Conservation (phyloP, 2,329 filamentous ascomycete species). For the Periglandula ipomoeae region DNA sequence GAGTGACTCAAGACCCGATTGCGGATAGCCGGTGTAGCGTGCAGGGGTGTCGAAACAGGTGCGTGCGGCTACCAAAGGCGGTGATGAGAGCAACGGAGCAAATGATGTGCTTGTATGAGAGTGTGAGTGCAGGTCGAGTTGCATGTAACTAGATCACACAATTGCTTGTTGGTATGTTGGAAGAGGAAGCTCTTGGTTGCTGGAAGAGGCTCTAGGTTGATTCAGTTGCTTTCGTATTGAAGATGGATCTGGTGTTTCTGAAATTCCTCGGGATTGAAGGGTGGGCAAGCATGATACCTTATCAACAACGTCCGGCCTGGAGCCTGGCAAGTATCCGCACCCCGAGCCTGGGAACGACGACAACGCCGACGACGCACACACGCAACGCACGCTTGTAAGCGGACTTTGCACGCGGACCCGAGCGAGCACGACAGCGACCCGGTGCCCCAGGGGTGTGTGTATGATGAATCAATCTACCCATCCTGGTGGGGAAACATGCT, state of each 20-base stretch:
- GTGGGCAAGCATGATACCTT: slow-evolving; percentile 6
- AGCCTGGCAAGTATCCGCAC: slow-evolving; percentile 4
- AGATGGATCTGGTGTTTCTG: slow-evolving; percentile 5
- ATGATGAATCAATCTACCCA: slow-evolving; percentile 6
- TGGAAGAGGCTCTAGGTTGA: background rate
- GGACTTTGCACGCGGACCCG: slow-evolving; percentile 25
- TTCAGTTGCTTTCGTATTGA: background rate
- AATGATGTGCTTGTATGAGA: slow-evolving; percentile 17
- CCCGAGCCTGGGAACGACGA: slow-evolving; percentile 10
- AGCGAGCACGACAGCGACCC: slow-evolving; percentile 15
- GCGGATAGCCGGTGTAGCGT: slow-evolving; percentile 13
- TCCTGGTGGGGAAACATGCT: too few species aligned
- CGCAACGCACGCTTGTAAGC: slow-evolving; percentile 17
- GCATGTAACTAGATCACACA: background rate
- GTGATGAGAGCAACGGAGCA: slow-evolving; percentile 18
- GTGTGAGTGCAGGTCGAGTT: background rate
- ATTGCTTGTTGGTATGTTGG: background rate
- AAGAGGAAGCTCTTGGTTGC: background rate
- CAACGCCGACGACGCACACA: slow-evolving; percentile 11
- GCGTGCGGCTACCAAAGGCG: slow-evolving; percentile 5
- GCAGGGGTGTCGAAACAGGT: slow-evolving; percentile 17
- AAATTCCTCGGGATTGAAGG: background rate
- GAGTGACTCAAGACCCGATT: slow-evolving; percentile 19
- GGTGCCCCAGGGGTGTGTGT: slow-evolving; percentile 9
- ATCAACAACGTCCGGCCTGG: slow-evolving; percentile 7